Evolutionary conservation across 345 rosid genomes (phyloP).

Genomic region (Populus nigra): DNA sequence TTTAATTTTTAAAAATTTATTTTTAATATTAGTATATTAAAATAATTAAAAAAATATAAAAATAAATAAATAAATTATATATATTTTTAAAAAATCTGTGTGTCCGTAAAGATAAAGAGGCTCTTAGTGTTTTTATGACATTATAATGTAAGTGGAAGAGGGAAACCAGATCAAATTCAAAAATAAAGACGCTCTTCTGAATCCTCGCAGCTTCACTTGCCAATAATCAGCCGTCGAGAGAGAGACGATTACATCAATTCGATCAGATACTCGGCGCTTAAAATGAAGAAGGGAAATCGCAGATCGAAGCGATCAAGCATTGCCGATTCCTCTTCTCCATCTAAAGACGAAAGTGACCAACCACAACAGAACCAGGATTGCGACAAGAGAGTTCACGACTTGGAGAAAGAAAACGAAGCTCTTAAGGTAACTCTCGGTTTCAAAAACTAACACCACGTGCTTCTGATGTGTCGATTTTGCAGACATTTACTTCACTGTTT

Average conservation of each 20-base stretch:
- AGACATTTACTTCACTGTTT: background rate
- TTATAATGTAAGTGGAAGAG: background rate
- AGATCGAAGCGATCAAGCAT: slow-evolving; percentile 44
- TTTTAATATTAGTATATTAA: too few species aligned
- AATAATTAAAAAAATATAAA: too few species aligned
- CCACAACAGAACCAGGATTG: background rate
- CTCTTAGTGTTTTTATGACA: too few species aligned
- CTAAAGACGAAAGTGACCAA: slow-evolving; percentile 5
- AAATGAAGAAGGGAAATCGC: slow-evolving; percentile 61
- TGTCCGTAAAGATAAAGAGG: too few species aligned
- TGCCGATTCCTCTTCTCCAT: slow-evolving; percentile 34
- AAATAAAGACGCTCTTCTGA: background rate
- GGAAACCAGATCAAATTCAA: slow-evolving; percentile 3
- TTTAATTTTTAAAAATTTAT: too few species aligned
- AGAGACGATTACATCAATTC: background rate
- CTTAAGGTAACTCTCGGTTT: slow-evolving; percentile 17
- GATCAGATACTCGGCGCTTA: background rate
- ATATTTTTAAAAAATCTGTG: too few species aligned
- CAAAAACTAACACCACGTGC: too few species aligned
- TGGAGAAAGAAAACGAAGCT: slow-evolving; percentile 25
- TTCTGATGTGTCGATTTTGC: background rate
- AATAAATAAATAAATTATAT: too few species aligned
- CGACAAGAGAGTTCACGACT: slow-evolving; percentile 9
- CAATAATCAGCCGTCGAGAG: background rate
- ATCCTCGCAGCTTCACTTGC: background rate